These are phyloP conservation scores for Ambrosiella beaveri DNA, from an alignment of 2,329 filamentous ascomycete genomes.

Conservation along the genomic window DNA sequence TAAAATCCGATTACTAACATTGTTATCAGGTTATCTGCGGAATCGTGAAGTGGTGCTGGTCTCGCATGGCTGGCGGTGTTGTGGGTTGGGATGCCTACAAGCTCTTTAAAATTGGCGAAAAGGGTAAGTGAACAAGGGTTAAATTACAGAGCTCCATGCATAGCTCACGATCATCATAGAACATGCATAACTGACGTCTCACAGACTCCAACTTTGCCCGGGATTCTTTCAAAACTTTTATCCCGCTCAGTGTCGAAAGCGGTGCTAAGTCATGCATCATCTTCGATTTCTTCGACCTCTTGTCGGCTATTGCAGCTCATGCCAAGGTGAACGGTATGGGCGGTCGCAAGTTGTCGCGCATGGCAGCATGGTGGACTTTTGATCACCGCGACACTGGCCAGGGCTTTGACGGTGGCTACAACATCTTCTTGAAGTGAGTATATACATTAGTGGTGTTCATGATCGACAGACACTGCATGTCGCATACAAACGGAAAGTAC, in stretches of 20 bases:
- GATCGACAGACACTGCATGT: conserved; percentile 1
- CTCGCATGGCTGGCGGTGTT: conserved; percentile 72
- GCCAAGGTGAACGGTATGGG: conserved; percentile 86
- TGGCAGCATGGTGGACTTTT: conserved; percentile 98
- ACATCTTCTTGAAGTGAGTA: conserved; percentile 51
- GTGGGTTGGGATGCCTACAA: conserved; percentile 97
- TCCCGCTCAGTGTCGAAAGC: conserved; percentile 82
- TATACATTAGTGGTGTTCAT: not conserved
- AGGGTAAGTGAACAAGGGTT: conserved; percentile 38
- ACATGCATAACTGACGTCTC: not conserved
- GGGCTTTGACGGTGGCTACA: conserved; percentile 90
- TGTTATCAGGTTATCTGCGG: conserved; percentile 62
- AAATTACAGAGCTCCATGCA: not conserved
- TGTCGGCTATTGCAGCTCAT: conserved; percentile 80
- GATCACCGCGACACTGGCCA: conserved; percentile 73
- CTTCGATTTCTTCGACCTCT: conserved; percentile 87
- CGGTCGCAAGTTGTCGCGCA: conserved; percentile 80
- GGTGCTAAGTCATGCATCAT: conserved; percentile 75
- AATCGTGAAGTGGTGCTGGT: conserved; percentile 98
- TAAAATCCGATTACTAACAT: not conserved
- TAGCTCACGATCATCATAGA: not conserved
- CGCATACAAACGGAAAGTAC: not conserved
- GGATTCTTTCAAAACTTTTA: conserved; percentile 91
- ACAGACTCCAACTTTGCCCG: conserved; percentile 79
- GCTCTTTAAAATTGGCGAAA: conserved; percentile 84